These are phyloP conservation scores for Phyllosticta citriasiana DNA, from an alignment of 2,329 filamentous ascomycete genomes.

Conservation along the genomic window DNA sequence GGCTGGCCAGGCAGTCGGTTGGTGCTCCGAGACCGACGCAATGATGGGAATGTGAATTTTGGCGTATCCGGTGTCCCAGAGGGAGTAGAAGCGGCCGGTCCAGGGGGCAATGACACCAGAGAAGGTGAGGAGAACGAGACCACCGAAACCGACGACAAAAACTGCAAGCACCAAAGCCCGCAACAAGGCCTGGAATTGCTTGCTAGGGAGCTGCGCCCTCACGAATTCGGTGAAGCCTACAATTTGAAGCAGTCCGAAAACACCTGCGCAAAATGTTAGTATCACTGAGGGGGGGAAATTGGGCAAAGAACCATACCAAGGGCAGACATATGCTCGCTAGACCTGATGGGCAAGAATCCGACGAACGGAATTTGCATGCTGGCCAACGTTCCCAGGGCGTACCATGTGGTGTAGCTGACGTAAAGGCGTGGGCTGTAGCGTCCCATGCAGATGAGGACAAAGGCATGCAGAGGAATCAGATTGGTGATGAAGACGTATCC, in stretches of 20 bases:
- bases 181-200: conserved; percentile 89
- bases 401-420: conserved; percentile 97
- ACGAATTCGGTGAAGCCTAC: conserved; percentile 88
- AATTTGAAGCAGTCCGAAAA: conserved; percentile 91
- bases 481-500: conserved; percentile 99
- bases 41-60: conserved; percentile 99
- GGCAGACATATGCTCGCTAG: conserved; percentile 97
- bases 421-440: conserved; percentile 90
- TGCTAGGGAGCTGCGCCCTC: conserved; percentile 75
- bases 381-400: conserved; percentile 85
- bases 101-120: conserved; percentile 91
- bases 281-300: not conserved
- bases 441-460: conserved; percentile 94
- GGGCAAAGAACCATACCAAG: conserved; percentile 51
- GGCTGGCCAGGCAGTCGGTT: conserved; percentile 95
- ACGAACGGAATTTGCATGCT: conserved; percentile 99
- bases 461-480: conserved; percentile 83
- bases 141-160: conserved; percentile 62
- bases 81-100: conserved; percentile 97
- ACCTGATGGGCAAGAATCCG: conserved; percentile 90
- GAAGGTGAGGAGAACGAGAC: conserved; percentile 73
- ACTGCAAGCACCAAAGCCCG: conserved; percentile 63
- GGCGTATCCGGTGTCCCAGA: conserved; percentile 97
- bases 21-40: conserved; percentile 98
- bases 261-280: conserved; percentile 47